Evolutionary conservation across 441 rosid genomes (phyloP), one percentile per base, ranked within the genome.

Genomic region (Theobroma grandiflorum): DNA sequence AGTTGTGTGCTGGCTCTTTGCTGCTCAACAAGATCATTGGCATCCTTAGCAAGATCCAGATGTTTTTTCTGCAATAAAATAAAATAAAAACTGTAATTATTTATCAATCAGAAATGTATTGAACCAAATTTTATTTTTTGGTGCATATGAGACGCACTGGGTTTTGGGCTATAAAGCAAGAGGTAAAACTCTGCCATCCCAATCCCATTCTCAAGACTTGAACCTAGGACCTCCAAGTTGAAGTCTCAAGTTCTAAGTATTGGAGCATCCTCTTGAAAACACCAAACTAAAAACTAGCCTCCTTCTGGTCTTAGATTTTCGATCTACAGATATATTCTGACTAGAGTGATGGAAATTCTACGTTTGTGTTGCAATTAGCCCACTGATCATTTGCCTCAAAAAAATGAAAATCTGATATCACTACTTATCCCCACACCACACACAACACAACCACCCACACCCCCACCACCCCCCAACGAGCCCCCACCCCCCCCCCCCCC

Each of bases 1-100:
- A 97, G 97, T 74, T 95, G 99, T 9, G 99, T 97, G 80, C 91
- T 86, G 4, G 98, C 99, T 84, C 99, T 86, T 83, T 97, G 99
- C 90, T 94, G 95, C 91, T 97, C 99, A 77, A 93, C 89, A 50
- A 89, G 86, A 84, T 95, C 95, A 58, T 80, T 55, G 38, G 88
- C 83, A 78, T 94, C 93, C 86, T 87, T 90, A 50, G 99, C 97
- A 40, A 97, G 97, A 78, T 95, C 91, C 83, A 97, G 84, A 86
- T 94, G 99, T 82, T 87, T 91, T 84, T 97, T 93, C 99, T 95
- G 87, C 79, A 72, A 70, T 62, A 57, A 64, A 55, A 65, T 26
- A 79, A 12, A 16, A 14, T 2, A 10, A 26, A 45, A 0, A 6
- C 8, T 45, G 8, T n/a, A 52, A 72, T 18, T 37, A 53, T n/a